Percentiles rank a stretch among this genome's conserved stretches.
Conservation (phyloP, 2,329 filamentous ascomycete species). For the Aspergillus unguis region DNA sequence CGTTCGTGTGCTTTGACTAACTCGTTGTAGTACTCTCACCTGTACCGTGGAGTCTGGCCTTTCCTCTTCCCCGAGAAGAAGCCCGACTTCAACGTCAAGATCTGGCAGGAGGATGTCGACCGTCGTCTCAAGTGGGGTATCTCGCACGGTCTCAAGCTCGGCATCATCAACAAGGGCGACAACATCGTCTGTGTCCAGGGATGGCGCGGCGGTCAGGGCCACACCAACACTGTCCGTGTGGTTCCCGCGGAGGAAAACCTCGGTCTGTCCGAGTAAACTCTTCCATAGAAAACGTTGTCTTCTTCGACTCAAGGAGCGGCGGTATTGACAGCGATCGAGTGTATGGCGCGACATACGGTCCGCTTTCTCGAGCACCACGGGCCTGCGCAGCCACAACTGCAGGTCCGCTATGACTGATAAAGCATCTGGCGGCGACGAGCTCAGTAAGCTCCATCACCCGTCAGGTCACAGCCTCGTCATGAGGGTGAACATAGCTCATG, state of each 20-base stretch:
- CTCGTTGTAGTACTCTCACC: slow-evolving; percentile 66
- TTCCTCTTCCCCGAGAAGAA: slow-evolving; percentile 92
- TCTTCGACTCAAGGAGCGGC: slow-evolving; percentile 12
- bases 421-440: too few relatives aligned
- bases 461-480: too few relatives aligned
- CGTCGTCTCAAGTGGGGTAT: slow-evolving; percentile 97
- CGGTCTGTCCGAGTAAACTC: slow-evolving; percentile 36
- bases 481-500: slow-evolving; percentile 12
- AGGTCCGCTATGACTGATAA: not conserved
- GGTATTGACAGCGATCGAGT: slow-evolving; percentile 20
- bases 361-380: slow-evolving; percentile 10
- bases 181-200: slow-evolving; percentile 65
- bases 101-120: slow-evolving; percentile 99
- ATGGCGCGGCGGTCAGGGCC: slow-evolving; percentile 65
- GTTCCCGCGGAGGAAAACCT: slow-evolving; percentile 49
- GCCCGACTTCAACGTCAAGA: slow-evolving; percentile 86
- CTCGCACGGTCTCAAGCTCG: slow-evolving; percentile 76
- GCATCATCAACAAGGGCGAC: slow-evolving; percentile 75
- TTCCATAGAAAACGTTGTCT: not conserved
- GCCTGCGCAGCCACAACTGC: slow-evolving; percentile 8
- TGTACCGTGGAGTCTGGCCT: slow-evolving; percentile 97
- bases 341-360: slow-evolving; percentile 14
- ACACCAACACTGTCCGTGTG: slow-evolving; percentile 62
- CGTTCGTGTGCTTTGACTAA: slow-evolving; percentile 14
- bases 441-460: too few relatives aligned